These are phyloP conservation scores for Nepenthes alata DNA, from an alignment of 179 eudicot species.

Conservation along the genomic window DNA sequence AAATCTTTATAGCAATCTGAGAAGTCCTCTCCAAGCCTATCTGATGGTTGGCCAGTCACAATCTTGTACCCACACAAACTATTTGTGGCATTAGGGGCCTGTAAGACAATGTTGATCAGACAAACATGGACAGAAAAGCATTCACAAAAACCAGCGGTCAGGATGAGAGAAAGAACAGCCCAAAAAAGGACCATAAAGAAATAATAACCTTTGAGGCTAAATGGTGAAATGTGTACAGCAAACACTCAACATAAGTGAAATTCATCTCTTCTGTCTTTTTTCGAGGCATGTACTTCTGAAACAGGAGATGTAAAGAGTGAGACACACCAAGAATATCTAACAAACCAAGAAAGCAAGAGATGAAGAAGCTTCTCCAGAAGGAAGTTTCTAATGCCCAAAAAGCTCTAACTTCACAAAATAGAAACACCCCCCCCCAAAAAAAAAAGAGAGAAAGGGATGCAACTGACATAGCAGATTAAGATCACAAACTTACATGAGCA, in stretches of 20 bases:
- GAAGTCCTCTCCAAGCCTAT: slow-evolving; percentile 94
- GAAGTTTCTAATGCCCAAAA: too few relatives aligned
- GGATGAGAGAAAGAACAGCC: background rate
- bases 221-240: slow-evolving; percentile 79
- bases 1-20: slow-evolving; percentile 70
- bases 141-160: background rate
- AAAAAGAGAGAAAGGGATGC: too few relatives aligned
- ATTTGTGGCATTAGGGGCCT: slow-evolving; percentile 91
- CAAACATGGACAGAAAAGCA: background rate
- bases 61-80: slow-evolving; percentile 88
- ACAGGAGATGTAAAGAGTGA: background rate
- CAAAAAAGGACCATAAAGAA: background rate
- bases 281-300: slow-evolving; percentile 77
- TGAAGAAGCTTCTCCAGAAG: too few relatives aligned
- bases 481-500: too few relatives aligned
- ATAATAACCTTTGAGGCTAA: slow-evolving; percentile 62
- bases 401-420: too few relatives aligned
- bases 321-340: background rate
- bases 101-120: slow-evolving; percentile 4
- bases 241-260: slow-evolving; percentile 75
- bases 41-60: slow-evolving; percentile 93
- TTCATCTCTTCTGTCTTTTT: slow-evolving; percentile 78
- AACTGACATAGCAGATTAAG: too few relatives aligned
- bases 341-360: background rate
- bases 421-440: too few relatives aligned